Evolutionary conservation across 495 filamentous ascomycete species (phyloP).

Genomic region (Podospora pseudocomata): DNA sequence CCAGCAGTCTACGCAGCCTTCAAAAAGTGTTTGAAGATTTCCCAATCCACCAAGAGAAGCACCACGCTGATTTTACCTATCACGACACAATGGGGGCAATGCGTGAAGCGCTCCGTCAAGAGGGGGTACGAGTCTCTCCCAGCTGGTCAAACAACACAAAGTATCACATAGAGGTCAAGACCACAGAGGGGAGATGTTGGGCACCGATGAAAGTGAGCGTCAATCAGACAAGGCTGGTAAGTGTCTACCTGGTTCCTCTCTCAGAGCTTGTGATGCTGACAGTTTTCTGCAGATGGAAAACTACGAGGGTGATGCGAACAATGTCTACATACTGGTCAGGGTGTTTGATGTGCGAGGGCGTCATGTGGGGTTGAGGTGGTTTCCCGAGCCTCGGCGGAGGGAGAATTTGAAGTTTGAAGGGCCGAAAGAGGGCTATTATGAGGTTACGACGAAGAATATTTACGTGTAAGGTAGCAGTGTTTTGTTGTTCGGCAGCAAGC

Average conservation of each 20-base stretch:
- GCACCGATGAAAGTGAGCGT: not conserved
- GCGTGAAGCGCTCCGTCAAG: not conserved
- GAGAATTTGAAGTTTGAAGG: too few species aligned
- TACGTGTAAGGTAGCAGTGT: too few species aligned
- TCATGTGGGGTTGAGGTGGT: not conserved
- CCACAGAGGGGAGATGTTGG: not conserved
- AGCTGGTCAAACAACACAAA: not conserved
- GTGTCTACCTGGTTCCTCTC: not conserved
- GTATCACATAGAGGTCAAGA: conserved; percentile 7
- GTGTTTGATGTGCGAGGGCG: not conserved
- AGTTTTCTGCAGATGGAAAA: not conserved
- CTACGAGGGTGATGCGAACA: not conserved
- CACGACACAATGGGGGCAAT: not conserved
- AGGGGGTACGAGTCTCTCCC: not conserved
- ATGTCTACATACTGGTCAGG: not conserved
- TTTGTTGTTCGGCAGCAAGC: too few species aligned
- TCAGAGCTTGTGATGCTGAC: not conserved
- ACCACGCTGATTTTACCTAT: conserved; percentile 3
- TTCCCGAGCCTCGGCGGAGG: not conserved
- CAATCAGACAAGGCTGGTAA: not conserved
- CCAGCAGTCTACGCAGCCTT: not conserved
- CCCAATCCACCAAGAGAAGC: not conserved
- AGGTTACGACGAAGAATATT: too few species aligned
- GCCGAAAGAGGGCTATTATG: too few species aligned
- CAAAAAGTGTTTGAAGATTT: not conserved